A percentile compares a stretch with the other conserved stretches of the same genome.
These are phyloP conservation scores for Rugonectria rugulosa DNA, from an alignment of 2,329 filamentous ascomycete genomes.

Conservation along the genomic window DNA sequence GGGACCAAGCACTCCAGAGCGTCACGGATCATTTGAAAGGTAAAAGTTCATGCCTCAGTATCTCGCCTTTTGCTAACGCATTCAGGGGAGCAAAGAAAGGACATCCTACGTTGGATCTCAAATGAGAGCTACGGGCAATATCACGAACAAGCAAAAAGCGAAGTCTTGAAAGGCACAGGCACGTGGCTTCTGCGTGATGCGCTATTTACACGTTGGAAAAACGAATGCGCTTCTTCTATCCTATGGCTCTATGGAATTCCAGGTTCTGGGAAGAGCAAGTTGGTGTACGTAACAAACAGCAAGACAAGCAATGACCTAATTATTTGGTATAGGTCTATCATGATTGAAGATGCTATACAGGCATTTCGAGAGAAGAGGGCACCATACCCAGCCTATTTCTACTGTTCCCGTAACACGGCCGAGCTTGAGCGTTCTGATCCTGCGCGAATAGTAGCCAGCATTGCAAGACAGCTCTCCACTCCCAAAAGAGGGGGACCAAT, in stretches of 20 bases:
- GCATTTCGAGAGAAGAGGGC: neutral
- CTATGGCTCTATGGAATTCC: constrained; percentile 5
- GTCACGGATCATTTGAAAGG: neutral
- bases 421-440: constrained; percentile 5
- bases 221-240: constrained; percentile 2
- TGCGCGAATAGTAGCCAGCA: neutral
- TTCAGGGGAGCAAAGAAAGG: neutral
- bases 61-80: neutral
- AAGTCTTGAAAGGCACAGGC: constrained; percentile 3
- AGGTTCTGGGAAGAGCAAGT: constrained; percentile 5
- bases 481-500: neutral
- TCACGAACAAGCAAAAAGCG: neutral
- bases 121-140: neutral
- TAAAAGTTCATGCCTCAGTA: neutral
- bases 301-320: neutral
- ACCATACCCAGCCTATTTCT: constrained; percentile 7
- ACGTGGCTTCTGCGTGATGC: constrained; percentile 3
- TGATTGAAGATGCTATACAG: neutral
- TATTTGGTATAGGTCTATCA: constrained; percentile 1
- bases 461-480: constrained; percentile 8
- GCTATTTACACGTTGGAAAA: neutral
- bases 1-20: neutral
- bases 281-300: neutral
- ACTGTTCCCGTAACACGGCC: constrained; percentile 11
- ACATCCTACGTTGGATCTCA: constrained; percentile 1